phyloP scores from a whole-genome alignment of 441 rosid species.

The Erodium chrysanthum region DNA sequence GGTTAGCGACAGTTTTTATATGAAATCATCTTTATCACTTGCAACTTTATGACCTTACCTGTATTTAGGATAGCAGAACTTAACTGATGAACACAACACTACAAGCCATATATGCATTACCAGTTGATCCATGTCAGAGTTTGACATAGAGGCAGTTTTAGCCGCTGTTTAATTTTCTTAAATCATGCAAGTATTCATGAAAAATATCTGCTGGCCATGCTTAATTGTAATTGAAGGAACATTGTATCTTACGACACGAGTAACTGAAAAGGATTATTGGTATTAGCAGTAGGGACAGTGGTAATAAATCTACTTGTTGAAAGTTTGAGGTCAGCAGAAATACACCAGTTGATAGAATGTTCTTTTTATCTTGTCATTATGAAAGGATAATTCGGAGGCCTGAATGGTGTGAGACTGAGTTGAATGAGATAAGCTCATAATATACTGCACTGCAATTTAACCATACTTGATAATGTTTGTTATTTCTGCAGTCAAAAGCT shows the following conservation, averaged over 20 bases:
- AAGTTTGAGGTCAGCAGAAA: background rate
- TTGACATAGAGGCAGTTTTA: background rate
- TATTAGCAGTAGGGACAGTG: background rate
- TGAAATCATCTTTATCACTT: background rate
- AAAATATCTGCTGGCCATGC: background rate
- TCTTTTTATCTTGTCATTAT: background rate
- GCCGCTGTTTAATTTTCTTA: background rate
- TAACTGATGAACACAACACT: background rate
- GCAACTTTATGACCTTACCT: background rate
- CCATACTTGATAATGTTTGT: constrained; percentile 13
- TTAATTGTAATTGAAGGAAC: background rate
- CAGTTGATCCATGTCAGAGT: background rate
- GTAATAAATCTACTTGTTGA: background rate
- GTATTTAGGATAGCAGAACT: background rate
- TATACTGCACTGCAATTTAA: constrained; percentile 9
- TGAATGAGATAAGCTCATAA: constrained; percentile 6
- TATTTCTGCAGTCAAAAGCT: constrained; percentile 40
- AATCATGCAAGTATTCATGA: background rate
- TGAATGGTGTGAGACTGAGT: background rate
- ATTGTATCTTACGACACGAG: background rate
- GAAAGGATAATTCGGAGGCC: background rate
- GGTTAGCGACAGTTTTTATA: background rate
- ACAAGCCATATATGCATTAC: background rate
- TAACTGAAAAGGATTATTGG: background rate
- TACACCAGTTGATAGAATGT: background rate